phyloP scores from a whole-genome alignment of 345 rosid genomes.

The Geranium brycei region DNA sequence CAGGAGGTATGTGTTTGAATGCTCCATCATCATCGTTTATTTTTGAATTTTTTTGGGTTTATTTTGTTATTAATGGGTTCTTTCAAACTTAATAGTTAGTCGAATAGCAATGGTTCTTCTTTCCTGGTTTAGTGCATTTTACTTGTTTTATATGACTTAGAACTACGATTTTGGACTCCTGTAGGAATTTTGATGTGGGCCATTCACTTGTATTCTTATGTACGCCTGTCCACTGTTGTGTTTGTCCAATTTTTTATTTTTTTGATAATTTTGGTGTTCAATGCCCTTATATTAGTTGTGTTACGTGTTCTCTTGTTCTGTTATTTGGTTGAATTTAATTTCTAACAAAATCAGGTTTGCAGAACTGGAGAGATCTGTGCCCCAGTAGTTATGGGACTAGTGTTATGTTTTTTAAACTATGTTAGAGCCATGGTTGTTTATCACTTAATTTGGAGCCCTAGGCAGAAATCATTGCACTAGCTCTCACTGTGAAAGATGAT shows the following conservation, averaged over 20 bases:
- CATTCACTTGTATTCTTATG: background rate
- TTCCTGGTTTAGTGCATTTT: background rate
- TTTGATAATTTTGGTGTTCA: background rate
- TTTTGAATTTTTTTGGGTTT: background rate
- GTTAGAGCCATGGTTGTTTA: background rate
- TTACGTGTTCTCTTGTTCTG: too few species aligned
- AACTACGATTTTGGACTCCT: too few species aligned
- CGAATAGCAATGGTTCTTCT: background rate
- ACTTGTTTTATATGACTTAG: too few species aligned
- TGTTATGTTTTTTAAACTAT: background rate
- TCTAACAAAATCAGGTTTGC: too few species aligned
- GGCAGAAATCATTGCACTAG: background rate
- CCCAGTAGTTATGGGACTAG: background rate
- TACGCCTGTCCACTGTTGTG: background rate
- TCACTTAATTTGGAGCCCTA: background rate
- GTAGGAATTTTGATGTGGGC: background rate
- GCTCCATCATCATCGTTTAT: background rate
- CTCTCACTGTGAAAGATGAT: too few species aligned
- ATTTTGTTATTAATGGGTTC: background rate
- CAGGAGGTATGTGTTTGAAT: constrained; percentile 35
- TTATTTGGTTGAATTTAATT: too few species aligned
- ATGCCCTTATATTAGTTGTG: too few species aligned
- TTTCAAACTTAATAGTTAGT: background rate
- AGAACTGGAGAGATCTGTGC: too few species aligned
- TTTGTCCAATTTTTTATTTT: background rate